Evolutionary conservation across 352 stramenopile species (phyloP), one percentile per base, ranked within the genome.

Genomic region (Peronospora farinosa): DNA sequence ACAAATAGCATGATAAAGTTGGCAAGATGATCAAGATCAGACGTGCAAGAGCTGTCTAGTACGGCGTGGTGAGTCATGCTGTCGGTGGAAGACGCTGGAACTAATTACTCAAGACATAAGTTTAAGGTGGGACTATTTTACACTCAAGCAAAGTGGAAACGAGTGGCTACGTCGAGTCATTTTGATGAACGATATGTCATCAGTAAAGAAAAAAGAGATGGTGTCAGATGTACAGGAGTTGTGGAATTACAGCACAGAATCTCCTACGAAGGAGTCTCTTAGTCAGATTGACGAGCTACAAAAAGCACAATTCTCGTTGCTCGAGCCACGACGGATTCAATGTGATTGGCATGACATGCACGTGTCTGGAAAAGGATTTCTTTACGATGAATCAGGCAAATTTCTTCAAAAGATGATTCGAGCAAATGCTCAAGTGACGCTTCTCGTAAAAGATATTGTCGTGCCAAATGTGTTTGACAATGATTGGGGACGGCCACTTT

Each of bases 401-500:
- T 6, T 65, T 38, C 28, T 67, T 30, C 57, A 36, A 21, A 65
- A 42, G 28, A 48, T 67, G 36, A n/a, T 46, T 19, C 40, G 36
- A 37, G 17, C 21, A 19, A 61, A 56, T 55, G 21, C 45, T 35
- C 57, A 55, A 27, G 16, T 42, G 25, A 25, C 38, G 11, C 11
- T 69, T 40, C 19, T 52, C 15, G 21, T 41, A 5, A 60, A 61
- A 25, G 13, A 59, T 31, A 51, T 58, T 38, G 21, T 54, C 28
- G 46, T 67, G 19, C 52, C 52, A 4, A 55, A 47, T 25, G 45
- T 57, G 9, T 65, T 70, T 47, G 41, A 52, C 1, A 21, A 7
- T 11, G 44, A 60, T 23, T 60, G 48, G 56, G 37, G 4, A 7
- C 21, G 36, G 10, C 11, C 8, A 30, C 4, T 48, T 0, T 11